Conservation (phyloP, 73 alveolate species). For the Symbiodinium natans region DNA sequence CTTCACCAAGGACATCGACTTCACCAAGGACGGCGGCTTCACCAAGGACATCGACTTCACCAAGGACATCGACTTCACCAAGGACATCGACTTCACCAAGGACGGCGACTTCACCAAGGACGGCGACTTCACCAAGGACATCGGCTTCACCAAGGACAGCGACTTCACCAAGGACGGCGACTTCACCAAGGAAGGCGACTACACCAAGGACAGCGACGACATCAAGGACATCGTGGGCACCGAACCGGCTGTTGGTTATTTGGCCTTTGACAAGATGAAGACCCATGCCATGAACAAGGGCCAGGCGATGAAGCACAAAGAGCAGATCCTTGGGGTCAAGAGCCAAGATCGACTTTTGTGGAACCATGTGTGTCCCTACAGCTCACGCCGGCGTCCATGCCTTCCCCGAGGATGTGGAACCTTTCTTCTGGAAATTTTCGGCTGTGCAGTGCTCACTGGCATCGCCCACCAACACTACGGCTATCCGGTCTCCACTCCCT, state of each 20-base stretch:
- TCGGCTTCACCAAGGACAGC: no score
- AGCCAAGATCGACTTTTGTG: neutral
- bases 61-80: no score
- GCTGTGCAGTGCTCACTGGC: neutral
- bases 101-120: no score
- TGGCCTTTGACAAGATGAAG: neutral
- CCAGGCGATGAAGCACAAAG: neutral
- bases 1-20: no score
- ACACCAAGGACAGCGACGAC: neutral
- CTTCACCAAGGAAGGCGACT: neutral
- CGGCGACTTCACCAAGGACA: no score
- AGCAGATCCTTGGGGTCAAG: neutral
- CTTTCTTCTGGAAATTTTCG: slow-evolving; percentile 14
- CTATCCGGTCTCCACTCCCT: neutral
- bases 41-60: no score
- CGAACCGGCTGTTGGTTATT: neutral
- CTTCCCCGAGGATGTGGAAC: slow-evolving; percentile 14
- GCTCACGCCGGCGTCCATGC: neutral
- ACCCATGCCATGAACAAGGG: neutral
- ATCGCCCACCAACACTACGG: neutral
- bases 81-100: no score
- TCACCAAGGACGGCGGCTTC: no score
- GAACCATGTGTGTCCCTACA: neutral
- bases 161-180: neutral
- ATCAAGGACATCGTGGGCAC: neutral